phyloP scores from a whole-genome alignment of 2,329 filamentous ascomycete species.

The Neonectria neomacrospora region DNA sequence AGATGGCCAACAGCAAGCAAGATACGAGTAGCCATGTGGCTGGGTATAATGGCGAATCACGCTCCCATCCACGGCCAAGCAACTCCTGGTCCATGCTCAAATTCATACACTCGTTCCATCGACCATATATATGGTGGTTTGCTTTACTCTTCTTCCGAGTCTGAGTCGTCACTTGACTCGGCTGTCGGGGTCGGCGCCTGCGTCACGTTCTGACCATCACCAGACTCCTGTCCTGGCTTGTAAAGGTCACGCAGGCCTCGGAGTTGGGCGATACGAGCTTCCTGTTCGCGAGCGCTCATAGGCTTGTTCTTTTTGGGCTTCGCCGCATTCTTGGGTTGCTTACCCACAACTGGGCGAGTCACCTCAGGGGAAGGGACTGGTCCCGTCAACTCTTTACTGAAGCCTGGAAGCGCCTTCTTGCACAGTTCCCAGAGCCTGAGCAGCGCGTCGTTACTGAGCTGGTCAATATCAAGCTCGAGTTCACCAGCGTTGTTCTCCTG shows the following conservation, averaged over 20 bases:
- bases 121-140: background rate
- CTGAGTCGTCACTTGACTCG: constrained; percentile 57
- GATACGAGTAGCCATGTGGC: constrained; percentile 41
- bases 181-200: constrained; percentile 46
- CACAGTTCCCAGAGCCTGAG: constrained; percentile 62
- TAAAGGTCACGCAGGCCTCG: constrained; percentile 62
- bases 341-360: constrained; percentile 43
- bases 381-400: constrained; percentile 50
- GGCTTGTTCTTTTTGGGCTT: constrained; percentile 80
- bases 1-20: constrained; percentile 35
- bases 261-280: constrained; percentile 71
- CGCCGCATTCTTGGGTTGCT: constrained; percentile 46
- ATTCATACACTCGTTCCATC: constrained; percentile 41
- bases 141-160: constrained; percentile 59
- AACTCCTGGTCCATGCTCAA: constrained; percentile 38
- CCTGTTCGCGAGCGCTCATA: constrained; percentile 77
- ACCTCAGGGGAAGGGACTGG: constrained; percentile 47
- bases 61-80: constrained; percentile 37
- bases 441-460: constrained; percentile 65
- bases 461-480: constrained; percentile 69
- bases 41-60: constrained; percentile 45
- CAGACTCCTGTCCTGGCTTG: constrained; percentile 49
- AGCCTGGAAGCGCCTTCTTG: constrained; percentile 55
- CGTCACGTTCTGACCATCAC: constrained; percentile 41
- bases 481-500: constrained; percentile 70